Evolutionary conservation across 345 rosid genomes (phyloP).

Genomic region (Trapa bicornis): DNA sequence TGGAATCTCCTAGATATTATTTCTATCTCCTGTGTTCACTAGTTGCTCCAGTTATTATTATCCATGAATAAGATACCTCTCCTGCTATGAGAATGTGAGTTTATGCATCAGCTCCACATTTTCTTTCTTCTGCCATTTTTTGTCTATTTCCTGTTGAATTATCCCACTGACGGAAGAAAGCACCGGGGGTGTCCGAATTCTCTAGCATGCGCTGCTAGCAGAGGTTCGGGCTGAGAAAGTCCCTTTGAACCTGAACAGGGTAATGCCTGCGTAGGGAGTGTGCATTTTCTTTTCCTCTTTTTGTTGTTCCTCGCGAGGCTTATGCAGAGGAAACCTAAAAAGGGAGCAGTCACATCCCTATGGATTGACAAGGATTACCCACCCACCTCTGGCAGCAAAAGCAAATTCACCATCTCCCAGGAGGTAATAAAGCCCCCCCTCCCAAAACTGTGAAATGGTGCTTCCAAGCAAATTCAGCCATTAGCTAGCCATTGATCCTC

Average conservation of each 20-base stretch:
- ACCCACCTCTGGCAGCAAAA: not conserved
- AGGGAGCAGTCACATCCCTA: not conserved
- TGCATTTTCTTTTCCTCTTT: conserved; percentile 42
- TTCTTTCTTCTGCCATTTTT: not conserved
- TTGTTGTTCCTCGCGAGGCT: conserved; percentile 19
- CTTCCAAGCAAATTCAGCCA: not conserved
- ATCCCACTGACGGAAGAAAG: conserved; percentile 46
- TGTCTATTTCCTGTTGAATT: not conserved
- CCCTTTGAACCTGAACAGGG: conserved; percentile 99
- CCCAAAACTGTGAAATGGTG: not conserved
- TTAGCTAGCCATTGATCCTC: no score
- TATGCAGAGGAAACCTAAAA: conserved; percentile 23
- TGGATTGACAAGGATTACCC: not conserved
- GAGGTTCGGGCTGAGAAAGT: conserved; percentile 94
- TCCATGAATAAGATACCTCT: not conserved
- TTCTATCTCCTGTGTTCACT: conserved; percentile 1
- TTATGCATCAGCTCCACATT: not conserved
- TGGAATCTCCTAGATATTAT: conserved; percentile 13
- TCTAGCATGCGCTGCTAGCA: not conserved
- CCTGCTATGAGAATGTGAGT: not conserved
- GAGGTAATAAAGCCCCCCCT: not conserved
- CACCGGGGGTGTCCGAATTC: conserved; percentile 98
- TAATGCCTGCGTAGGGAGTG: conserved; percentile 99
- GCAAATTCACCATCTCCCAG: not conserved
- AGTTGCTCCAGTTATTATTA: not conserved